Evolutionary conservation across 176 grass and related monocot species (phyloP).

Genomic region (Avena atlantica): DNA sequence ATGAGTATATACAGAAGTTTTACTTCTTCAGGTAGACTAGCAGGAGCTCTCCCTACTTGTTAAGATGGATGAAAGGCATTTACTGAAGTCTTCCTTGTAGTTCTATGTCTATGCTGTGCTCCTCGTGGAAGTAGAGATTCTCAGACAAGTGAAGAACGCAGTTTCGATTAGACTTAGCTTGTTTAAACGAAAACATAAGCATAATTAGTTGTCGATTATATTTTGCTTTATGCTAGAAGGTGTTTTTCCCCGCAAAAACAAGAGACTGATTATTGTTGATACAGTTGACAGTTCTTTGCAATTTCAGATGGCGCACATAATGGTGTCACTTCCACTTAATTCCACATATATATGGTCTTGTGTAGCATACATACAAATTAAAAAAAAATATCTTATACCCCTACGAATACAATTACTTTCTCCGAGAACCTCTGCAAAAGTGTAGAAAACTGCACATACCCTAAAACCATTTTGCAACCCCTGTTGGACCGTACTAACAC

Average conservation of each 20-base stretch:
- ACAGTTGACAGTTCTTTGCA: no score
- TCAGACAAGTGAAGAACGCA: neutral
- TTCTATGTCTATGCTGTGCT: no score
- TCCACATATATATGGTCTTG: conserved; percentile 32
- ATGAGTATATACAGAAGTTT: conserved; percentile 26
- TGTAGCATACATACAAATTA: neutral
- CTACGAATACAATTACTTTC: conserved; percentile 13
- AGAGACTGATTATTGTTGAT: no score
- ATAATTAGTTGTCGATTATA: no score
- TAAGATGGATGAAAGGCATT: neutral
- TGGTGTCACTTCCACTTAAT: conserved; percentile 16
- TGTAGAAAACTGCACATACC: conserved; percentile 27
- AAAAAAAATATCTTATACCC: neutral
- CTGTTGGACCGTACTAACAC: neutral
- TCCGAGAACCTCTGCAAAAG: neutral
- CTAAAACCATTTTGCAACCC: neutral
- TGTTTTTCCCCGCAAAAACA: no score
- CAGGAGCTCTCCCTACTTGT: neutral
- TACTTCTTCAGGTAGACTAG: neutral
- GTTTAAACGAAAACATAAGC: no score
- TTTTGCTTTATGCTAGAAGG: no score
- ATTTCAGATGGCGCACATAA: neutral
- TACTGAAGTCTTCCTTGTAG: conserved; percentile 7
- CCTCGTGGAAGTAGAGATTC: no score
- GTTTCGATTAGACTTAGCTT: neutral